A percentile compares a stretch with the other conserved stretches of the same genome.
Evolutionary conservation across 2,329 filamentous ascomycete genomes (phyloP).

Genomic region (Raffaelea ambrosiae): DNA sequence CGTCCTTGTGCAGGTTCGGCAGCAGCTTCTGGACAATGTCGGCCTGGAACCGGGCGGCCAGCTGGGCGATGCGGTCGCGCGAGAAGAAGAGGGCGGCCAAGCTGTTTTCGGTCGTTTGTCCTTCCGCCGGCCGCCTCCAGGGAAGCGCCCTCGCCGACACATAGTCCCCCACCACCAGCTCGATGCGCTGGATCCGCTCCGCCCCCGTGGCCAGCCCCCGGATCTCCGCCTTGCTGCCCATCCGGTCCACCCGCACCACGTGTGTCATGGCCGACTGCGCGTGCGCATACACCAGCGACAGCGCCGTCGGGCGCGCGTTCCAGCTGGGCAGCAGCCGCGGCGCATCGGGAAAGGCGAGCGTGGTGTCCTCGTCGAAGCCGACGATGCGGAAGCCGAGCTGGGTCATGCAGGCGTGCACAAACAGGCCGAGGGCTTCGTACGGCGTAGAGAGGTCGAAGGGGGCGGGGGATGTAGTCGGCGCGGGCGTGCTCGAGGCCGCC

Average conservation of each 20-base stretch:
- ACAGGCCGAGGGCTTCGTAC: constrained; percentile 76
- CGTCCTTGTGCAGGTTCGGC: constrained; percentile 67
- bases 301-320: constrained; percentile 65
- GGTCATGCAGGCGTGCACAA: constrained; percentile 74
- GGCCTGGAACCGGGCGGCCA: constrained; percentile 64
- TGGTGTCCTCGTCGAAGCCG: constrained; percentile 64
- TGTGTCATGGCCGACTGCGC: constrained; percentile 78
- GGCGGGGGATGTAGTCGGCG: too few relatives aligned
- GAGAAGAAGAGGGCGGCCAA: constrained; percentile 65
- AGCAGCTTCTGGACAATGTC: constrained; percentile 79
- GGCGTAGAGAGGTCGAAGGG: constrained; percentile 55
- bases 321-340: constrained; percentile 66
- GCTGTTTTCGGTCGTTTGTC: constrained; percentile 8
- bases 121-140: constrained; percentile 38
- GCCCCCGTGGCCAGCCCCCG: constrained; percentile 71
- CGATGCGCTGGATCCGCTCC: constrained; percentile 72
- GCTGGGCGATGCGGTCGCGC: constrained; percentile 54
- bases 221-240: constrained; percentile 78
- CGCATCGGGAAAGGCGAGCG: background rate
- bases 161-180: constrained; percentile 66
- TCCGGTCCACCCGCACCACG: constrained; percentile 70
- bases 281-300: constrained; percentile 82
- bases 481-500: too few relatives aligned
- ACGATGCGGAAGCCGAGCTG: constrained; percentile 72
- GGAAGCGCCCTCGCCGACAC: constrained; percentile 53